Conservation (phyloP, 2,329 filamentous ascomycete species). For the Beauveria caledonica region DNA sequence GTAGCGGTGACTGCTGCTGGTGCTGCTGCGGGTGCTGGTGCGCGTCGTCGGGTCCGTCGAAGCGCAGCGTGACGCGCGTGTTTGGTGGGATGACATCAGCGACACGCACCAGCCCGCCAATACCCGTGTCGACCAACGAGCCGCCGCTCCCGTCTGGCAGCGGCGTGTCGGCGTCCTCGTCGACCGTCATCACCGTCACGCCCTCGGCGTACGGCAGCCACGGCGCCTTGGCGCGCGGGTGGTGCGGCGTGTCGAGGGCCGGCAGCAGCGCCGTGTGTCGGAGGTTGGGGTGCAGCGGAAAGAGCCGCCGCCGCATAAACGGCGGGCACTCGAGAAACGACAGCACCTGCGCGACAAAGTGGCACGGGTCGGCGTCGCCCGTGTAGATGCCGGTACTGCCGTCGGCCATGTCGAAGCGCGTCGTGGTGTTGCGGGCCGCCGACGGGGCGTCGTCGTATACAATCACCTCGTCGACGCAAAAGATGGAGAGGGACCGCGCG, state of each 20-base stretch:
- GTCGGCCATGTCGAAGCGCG: slow-evolving; percentile 18
- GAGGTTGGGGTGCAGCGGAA: slow-evolving; percentile 72
- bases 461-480: slow-evolving; percentile 76
- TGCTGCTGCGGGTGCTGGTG: slow-evolving; percentile 23
- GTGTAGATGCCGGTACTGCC: slow-evolving; percentile 39
- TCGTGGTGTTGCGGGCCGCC: slow-evolving; percentile 36
- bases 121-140: slow-evolving; percentile 51
- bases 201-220: slow-evolving; percentile 77
- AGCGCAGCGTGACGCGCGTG: slow-evolving; percentile 65
- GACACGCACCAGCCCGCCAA: slow-evolving; percentile 48
- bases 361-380: slow-evolving; percentile 64
- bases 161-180: background rate
- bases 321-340: slow-evolving; percentile 79
- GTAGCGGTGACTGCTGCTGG: background rate
- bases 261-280: slow-evolving; percentile 64
- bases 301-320: slow-evolving; percentile 67
- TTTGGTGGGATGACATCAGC: slow-evolving; percentile 55
- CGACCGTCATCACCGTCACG: slow-evolving; percentile 41
- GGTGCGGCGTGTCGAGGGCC: slow-evolving; percentile 77
- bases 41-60: slow-evolving; percentile 41
- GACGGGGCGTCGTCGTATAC: slow-evolving; percentile 64
- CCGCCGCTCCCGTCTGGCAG: slow-evolving; percentile 18
- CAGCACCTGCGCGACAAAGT: slow-evolving; percentile 72
- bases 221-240: slow-evolving; percentile 60
- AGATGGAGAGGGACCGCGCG: slow-evolving; percentile 73